Evolutionary conservation across 805 yeast species (phyloP), one percentile per base, ranked within the genome.

Genomic region (Lachancea sp.): DNA sequence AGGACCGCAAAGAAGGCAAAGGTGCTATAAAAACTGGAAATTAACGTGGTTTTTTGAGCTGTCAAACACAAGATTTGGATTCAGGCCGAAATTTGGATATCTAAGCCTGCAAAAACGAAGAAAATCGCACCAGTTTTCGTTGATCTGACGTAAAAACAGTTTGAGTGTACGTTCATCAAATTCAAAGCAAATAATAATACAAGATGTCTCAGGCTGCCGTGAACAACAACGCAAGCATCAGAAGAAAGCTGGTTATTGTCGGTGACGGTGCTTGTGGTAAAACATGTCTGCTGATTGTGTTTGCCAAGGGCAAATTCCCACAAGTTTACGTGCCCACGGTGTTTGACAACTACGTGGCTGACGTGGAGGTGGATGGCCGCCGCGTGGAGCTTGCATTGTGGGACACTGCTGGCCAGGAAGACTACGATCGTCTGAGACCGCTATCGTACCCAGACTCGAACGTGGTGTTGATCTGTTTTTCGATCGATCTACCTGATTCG

Each of bases 381-480:
- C 78, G 86, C 65, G 96, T 90, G 45, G 95, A 89, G 66, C 74
- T 88, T 67, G 95, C 95, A 11, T 74, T 88, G 54, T 88, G 96
- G 96, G 96, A 88, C 86, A 89, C 96, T 53, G 96, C 97, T 45
- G 97, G 97, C 54, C 97, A 89, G 78, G 96, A 89, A 73, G 96
- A 89, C 73, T 89, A 89, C 66, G 96, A 88, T 67, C 83, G 96
- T 69, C 74, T 87, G 59, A 82, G 95, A 70, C 95, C 95, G 30
- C 73, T 87, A 53, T 82, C 90, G 13, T 88, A 88, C 68, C 95
- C 95, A 51, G 95, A 88, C 67, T 83, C 95, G 38, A 85, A 87
- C 65, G 96, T 88, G 52, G 84, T 88, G 50, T 76, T 88, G 61
- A 86, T 88, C 60, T 88, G 96, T 75, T 88, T 86, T 72, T 80